Evolutionary conservation across 345 rosid genomes (phyloP), one percentile per base, ranked within the genome.

Genomic region (Salix suchowensis): DNA sequence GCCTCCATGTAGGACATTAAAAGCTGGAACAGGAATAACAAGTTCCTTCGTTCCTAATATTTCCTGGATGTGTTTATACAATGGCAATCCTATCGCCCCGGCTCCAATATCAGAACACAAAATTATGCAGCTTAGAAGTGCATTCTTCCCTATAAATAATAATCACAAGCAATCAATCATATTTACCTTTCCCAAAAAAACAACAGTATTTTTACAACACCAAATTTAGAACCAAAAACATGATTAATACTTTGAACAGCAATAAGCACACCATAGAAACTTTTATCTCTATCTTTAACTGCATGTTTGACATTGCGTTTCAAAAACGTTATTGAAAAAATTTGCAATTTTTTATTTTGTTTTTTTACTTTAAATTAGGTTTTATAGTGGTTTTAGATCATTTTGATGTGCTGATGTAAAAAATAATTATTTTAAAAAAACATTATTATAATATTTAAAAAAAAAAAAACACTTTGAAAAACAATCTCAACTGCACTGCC

Each of bases 1-100:
- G 11, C 99, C 97, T 73, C 98, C 99, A 85, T 96, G 94, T 65
- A 94, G 92, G 66, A 96, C 99, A 84, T 94, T 94, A 46, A 90
- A 94, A 52, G 98, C 99, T 11, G 99, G 99, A 80, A 96, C 97
- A 0, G 97, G 97, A 95, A 94, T 92, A 5, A 96, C 99, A 32
- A 94, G 98, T 85, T 96, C 99, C 85, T 90, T 90, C 13, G 97
- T 90, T 74, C 91, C 91, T 0, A 98, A 87, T 65, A 94, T 54
- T 24, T 94, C 98, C 88, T 92, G 99, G 69, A 94, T 93, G 77
- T 96, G 99, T 82, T 89, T 89, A 85, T 92, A 94, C 80, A 96
- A 79, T 30, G 98, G 97, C 79, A 92, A 80, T 73, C 94, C 97
- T 82, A 92, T 96, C 0, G 97, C 97, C 65, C 95, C 97, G 52